Evolutionary conservation across 2,329 filamentous ascomycete genomes (phyloP).

Genomic region (Hirsutella minnesotensis): DNA sequence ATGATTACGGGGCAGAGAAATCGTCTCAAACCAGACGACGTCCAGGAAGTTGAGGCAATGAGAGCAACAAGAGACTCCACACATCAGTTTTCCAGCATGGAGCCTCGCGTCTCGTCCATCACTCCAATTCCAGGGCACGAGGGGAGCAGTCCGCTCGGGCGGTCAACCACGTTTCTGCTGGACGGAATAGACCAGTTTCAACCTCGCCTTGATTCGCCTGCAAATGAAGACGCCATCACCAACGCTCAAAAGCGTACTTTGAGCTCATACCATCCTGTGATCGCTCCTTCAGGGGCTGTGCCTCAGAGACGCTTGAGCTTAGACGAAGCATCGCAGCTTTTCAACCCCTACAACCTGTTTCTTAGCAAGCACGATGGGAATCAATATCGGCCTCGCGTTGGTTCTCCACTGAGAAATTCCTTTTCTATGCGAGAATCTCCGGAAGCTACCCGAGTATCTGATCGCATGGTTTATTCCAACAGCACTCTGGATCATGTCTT

Average conservation of each 20-base stretch:
- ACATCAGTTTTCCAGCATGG: too few relatives aligned
- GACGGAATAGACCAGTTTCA: neutral
- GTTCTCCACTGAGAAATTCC: constrained; percentile 15
- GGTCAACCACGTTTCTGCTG: constrained; percentile 8
- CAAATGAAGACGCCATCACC: neutral
- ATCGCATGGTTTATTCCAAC: too few relatives aligned
- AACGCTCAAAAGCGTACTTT: neutral
- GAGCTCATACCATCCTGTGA: neutral
- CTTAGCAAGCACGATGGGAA: constrained; percentile 5
- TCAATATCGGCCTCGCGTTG: constrained; percentile 11
- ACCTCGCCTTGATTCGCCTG: neutral
- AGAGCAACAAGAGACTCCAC: too few relatives aligned
- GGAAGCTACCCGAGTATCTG: neutral
- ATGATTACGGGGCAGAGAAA: constrained; percentile 2
- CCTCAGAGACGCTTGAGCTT: neutral
- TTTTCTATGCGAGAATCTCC: constrained; percentile 4
- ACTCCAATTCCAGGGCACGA: constrained; percentile 6
- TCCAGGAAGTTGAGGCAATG: too few relatives aligned
- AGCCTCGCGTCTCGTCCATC: constrained; percentile 16
- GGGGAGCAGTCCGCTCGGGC: neutral
- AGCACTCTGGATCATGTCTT: too few relatives aligned
- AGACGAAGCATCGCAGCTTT: constrained; percentile 4
- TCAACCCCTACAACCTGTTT: constrained; percentile 14
- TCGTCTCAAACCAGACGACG: too few relatives aligned
- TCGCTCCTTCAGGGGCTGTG: neutral